These are phyloP conservation scores for Lunasporangiospora selenospora DNA, from an alignment of 192 early-diverging fungal species.

Conservation along the genomic window DNA sequence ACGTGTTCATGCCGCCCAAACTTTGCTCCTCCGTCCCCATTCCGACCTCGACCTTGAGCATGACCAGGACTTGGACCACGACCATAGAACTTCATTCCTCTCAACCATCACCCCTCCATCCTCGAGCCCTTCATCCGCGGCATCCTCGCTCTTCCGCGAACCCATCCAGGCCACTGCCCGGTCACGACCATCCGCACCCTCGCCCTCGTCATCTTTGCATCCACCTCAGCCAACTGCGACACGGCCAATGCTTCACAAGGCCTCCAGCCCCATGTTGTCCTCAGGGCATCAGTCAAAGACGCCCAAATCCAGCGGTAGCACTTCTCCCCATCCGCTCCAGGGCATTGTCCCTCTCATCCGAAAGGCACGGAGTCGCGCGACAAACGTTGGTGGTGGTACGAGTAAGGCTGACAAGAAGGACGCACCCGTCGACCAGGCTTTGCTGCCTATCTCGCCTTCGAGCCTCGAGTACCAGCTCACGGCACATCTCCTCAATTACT, in stretches of 20 bases:
- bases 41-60: too few relatives aligned
- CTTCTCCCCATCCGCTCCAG: slow-evolving; percentile 1
- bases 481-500: slow-evolving; percentile 20
- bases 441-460: slow-evolving; percentile 29
- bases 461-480: slow-evolving; percentile 46
- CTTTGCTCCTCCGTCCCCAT: too few relatives aligned
- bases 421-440: slow-evolving; percentile 4
- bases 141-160: slow-evolving; percentile 39
- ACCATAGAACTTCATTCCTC: slow-evolving; percentile 45
- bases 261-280: too few relatives aligned
- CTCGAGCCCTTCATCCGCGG: slow-evolving; percentile 26
- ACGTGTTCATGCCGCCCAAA: slow-evolving; percentile 24
- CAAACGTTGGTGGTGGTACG: too few relatives aligned
- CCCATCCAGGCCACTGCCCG: background rate
- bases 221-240: too few relatives aligned
- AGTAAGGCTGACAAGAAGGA: too few relatives aligned
- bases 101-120: slow-evolving; percentile 49
- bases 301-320: too few relatives aligned
- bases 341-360: background rate
- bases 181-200: background rate
- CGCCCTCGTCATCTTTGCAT: background rate
- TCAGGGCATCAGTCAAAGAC: too few relatives aligned
- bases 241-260: too few relatives aligned
- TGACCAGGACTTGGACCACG: too few relatives aligned
- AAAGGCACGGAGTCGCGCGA: too few relatives aligned